phyloP scores from a whole-genome alignment of 2,329 filamentous ascomycete genomes.

The Pyricularia pennisetigena region DNA sequence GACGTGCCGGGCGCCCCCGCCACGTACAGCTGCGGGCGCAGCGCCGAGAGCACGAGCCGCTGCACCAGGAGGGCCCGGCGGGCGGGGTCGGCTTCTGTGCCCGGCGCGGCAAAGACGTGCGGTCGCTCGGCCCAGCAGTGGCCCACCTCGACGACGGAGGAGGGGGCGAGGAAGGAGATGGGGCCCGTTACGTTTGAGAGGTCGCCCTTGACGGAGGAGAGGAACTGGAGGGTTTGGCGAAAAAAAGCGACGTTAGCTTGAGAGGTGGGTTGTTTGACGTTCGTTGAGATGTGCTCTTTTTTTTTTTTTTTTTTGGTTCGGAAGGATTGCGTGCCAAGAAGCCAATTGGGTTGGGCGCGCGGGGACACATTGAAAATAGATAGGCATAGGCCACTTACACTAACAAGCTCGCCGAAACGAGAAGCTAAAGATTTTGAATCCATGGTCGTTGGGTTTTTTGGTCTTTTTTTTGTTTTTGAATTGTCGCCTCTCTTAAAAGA shows the following conservation, averaged over 20 bases:
- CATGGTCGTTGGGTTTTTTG: slow-evolving; percentile 7
- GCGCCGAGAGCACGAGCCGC: slow-evolving; percentile 34
- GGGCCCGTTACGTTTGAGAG: slow-evolving; percentile 42
- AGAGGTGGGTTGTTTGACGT: neutral
- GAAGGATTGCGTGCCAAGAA: neutral
- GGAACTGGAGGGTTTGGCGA: slow-evolving; percentile 16
- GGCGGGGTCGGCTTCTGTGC: slow-evolving; percentile 29
- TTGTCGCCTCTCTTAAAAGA: neutral
- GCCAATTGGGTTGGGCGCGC: neutral
- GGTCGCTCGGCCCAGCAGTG: slow-evolving; percentile 40
- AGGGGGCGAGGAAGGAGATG: slow-evolving; percentile 36
- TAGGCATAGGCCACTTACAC: slow-evolving; percentile 11
- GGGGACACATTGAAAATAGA: neutral
- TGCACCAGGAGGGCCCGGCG: slow-evolving; percentile 35
- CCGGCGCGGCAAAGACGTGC: slow-evolving; percentile 34
- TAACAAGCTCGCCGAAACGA: slow-evolving; percentile 19
- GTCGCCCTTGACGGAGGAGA: slow-evolving; percentile 33
- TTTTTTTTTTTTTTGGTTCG: too few species aligned
- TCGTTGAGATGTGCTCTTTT: neutral
- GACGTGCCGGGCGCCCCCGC: slow-evolving; percentile 32
- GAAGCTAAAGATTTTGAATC: slow-evolving; percentile 18
- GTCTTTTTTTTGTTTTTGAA: neutral
- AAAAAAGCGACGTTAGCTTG: neutral
- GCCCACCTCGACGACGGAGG: slow-evolving; percentile 40
- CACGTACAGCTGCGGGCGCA: slow-evolving; percentile 37